phyloP scores from a whole-genome alignment of 257 asterid genomes.

The Solanum chilense region DNA sequence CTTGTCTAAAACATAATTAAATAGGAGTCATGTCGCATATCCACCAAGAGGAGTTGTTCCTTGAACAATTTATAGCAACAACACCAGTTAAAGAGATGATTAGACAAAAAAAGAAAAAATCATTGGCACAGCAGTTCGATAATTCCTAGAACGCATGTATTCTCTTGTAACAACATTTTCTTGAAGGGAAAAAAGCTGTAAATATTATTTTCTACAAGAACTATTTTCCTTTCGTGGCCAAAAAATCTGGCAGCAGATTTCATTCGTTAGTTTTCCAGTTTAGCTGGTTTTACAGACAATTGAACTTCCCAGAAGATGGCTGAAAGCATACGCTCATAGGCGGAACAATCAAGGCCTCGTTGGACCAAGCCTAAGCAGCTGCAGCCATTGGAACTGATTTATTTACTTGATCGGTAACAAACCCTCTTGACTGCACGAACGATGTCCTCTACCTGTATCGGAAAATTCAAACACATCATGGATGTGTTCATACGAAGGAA shows the following conservation, averaged over 20 bases:
- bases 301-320: neutral
- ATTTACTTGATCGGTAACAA: constrained; percentile 9
- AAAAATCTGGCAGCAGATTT: neutral
- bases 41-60: neutral
- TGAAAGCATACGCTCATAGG: neutral
- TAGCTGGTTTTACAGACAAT: neutral
- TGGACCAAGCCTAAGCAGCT: constrained; percentile 4
- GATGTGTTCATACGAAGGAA: neutral
- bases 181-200: neutral
- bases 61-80: neutral
- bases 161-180: neutral
- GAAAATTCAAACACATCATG: neutral
- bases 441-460: constrained; percentile 15
- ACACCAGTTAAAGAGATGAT: neutral
- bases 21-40: neutral
- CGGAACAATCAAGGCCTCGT: neutral
- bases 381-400: constrained; percentile 11
- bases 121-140: neutral
- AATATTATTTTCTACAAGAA: neutral
- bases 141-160: neutral
- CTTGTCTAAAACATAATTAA: neutral
- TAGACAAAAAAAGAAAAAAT: neutral
- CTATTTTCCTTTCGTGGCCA: neutral
- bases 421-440: constrained; percentile 27
- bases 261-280: neutral